A percentile compares a stretch with the other conserved stretches of the same genome.
These are phyloP conservation scores for Nakaseomyces glabratus DNA, from an alignment of 1,139 yeast species.

Conservation along the genomic window DNA sequence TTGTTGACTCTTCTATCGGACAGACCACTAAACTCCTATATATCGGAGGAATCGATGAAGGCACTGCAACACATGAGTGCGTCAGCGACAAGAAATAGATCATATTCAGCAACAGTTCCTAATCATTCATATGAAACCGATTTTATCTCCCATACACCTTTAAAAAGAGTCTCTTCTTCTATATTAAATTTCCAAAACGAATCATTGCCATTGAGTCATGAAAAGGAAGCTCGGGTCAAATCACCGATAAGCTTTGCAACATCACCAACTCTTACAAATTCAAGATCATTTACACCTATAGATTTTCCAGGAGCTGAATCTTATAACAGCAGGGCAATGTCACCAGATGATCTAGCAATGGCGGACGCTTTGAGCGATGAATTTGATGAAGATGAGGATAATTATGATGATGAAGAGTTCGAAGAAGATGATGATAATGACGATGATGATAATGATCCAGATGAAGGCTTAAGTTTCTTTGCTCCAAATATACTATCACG, in stretches of 20 bases:
- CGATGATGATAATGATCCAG: slow-evolving; percentile 21
- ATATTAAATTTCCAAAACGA: slow-evolving; percentile 25
- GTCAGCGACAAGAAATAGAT: slow-evolving; percentile 1
- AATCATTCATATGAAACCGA: slow-evolving; percentile 13
- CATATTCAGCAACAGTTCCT: slow-evolving; percentile 10
- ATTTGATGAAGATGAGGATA: slow-evolving; percentile 11
- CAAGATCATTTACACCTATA: slow-evolving; percentile 24
- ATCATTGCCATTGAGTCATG: slow-evolving; percentile 29
- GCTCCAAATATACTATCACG: slow-evolving; percentile 28
- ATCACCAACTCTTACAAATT: slow-evolving; percentile 2
- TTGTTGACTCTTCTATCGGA: slow-evolving; percentile 29
- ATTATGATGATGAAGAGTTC: slow-evolving; percentile 18
- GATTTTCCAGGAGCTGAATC: slow-evolving; percentile 6
- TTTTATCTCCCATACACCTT: slow-evolving; percentile 16
- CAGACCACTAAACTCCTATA: slow-evolving; percentile 26
- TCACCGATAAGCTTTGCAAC: background rate
- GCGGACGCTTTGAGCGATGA: background rate
- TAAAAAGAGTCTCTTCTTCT: slow-evolving; percentile 28
- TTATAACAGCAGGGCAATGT: background rate
- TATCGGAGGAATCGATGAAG: slow-evolving; percentile 27
- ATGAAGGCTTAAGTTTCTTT: slow-evolving; percentile 28
- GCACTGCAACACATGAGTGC: slow-evolving; percentile 15
- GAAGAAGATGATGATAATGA: slow-evolving; percentile 21
- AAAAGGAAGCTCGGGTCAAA: slow-evolving; percentile 23
- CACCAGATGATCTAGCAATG: background rate